Evolutionary conservation across 805 yeast genomes (phyloP).

Genomic region (Torulaspora indica): DNA sequence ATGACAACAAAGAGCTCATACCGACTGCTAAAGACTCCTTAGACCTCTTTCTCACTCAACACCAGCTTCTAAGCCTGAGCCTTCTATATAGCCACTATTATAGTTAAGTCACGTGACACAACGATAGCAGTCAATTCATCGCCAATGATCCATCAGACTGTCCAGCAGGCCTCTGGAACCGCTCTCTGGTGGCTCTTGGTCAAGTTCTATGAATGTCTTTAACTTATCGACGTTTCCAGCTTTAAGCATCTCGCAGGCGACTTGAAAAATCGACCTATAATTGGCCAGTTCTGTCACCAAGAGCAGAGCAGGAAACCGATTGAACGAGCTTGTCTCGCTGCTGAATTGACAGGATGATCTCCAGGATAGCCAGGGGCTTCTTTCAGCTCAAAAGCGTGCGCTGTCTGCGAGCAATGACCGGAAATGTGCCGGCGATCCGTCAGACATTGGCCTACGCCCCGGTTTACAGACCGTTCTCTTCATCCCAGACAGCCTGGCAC

Average conservation of each 20-base stretch:
- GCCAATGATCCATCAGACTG: too few relatives aligned
- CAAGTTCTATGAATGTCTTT: too few relatives aligned
- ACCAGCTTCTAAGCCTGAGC: too few relatives aligned
- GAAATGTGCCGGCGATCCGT: neutral
- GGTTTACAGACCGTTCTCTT: slow-evolving; percentile 19
- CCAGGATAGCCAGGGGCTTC: slow-evolving; percentile 2
- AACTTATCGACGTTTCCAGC: slow-evolving; percentile 1
- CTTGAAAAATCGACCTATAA: neutral
- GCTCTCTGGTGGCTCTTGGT: neutral
- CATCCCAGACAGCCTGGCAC: slow-evolving; percentile 41
- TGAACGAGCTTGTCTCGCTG: neutral
- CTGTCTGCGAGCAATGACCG: neutral
- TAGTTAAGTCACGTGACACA: neutral
- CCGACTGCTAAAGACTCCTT: neutral
- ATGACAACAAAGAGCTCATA: slow-evolving; percentile 29
- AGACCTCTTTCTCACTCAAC: neutral
- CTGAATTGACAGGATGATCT: slow-evolving; percentile 1
- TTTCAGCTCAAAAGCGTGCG: slow-evolving; percentile 4
- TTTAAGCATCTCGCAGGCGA: neutral
- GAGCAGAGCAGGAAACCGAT: neutral
- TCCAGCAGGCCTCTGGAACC: too few relatives aligned
- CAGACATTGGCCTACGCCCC: neutral
- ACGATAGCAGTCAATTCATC: too few relatives aligned
- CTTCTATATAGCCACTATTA: too few relatives aligned
- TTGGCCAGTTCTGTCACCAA: neutral